Evolutionary conservation across 2,329 filamentous ascomycete species (phyloP).

Genomic region (Colletotrichum falcatum): DNA sequence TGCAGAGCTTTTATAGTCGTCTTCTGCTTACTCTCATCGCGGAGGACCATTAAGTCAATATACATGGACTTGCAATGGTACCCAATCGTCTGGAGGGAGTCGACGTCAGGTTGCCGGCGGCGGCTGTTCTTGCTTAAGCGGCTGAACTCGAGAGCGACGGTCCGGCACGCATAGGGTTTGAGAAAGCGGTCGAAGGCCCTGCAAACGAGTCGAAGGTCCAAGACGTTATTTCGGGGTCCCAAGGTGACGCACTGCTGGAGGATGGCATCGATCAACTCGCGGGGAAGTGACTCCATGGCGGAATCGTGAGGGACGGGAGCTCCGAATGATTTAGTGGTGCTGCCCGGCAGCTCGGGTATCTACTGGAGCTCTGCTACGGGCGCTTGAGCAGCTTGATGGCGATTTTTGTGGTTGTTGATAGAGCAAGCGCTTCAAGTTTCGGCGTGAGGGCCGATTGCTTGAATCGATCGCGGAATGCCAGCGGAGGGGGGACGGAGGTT

Average conservation of each 20-base stretch:
- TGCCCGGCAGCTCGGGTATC: neutral
- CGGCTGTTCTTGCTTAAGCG: constrained; percentile 56
- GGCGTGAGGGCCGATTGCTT: neutral
- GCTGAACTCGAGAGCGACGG: constrained; percentile 63
- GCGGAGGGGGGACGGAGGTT: constrained; percentile 3
- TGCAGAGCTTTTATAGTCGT: neutral
- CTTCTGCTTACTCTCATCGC: constrained; percentile 58
- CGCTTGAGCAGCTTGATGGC: neutral
- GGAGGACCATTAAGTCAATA: constrained; percentile 64
- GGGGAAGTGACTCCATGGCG: constrained; percentile 60
- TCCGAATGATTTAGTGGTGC: constrained; percentile 7
- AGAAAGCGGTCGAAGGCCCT: constrained; percentile 61
- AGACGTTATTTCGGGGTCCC: constrained; percentile 58
- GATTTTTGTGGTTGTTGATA: neutral
- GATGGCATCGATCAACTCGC: constrained; percentile 61
- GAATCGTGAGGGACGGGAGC: constrained; percentile 17
- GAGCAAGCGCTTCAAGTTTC: neutral
- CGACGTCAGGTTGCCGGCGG: constrained; percentile 50
- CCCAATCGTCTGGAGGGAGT: constrained; percentile 59
- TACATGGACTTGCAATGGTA: constrained; percentile 62
- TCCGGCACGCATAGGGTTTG: constrained; percentile 59
- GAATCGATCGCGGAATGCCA: neutral
- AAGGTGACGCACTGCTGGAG: constrained; percentile 56
- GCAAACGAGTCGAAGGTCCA: constrained; percentile 62
- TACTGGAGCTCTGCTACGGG: neutral